Percentiles rank a stretch among this genome's conserved stretches.
These are phyloP conservation scores for Penicillium sp. DNA, from an alignment of 2,329 filamentous ascomycete species.

Conservation along the genomic window DNA sequence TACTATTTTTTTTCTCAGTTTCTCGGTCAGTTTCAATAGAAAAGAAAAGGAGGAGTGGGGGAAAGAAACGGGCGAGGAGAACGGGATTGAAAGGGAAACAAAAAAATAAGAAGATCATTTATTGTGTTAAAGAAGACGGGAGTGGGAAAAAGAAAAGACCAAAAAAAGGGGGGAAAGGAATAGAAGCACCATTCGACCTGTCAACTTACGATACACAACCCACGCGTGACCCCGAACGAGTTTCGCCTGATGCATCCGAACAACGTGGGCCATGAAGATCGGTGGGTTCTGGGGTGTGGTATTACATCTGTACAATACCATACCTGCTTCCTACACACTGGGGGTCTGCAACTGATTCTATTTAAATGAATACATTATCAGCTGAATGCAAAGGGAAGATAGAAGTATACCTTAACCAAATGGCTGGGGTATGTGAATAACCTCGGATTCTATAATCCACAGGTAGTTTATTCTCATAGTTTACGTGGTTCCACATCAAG, in stretches of 20 bases:
- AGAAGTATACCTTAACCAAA: neutral
- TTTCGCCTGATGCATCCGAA: slow-evolving; percentile 32
- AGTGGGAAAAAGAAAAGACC: slow-evolving; percentile 5
- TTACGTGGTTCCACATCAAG: slow-evolving; percentile 12
- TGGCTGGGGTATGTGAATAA: neutral
- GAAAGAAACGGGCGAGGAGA: too few relatives aligned
- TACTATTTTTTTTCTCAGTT: too few relatives aligned
- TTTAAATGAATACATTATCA: neutral
- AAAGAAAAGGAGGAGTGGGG: too few relatives aligned
- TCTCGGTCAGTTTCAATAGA: too few relatives aligned
- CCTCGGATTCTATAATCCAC: neutral
- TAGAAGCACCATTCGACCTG: slow-evolving; percentile 24
- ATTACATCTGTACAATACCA: neutral
- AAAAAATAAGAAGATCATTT: neutral
- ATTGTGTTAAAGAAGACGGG: neutral
- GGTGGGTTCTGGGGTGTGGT: slow-evolving; percentile 16
- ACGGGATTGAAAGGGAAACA: too few relatives aligned
- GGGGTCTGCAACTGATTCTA: neutral
- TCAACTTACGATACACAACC: slow-evolving; percentile 31
- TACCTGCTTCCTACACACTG: neutral
- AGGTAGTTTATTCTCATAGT: neutral
- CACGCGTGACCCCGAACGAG: slow-evolving; percentile 30
- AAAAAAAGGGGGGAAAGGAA: slow-evolving; percentile 3
- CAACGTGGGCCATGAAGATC: slow-evolving; percentile 32
- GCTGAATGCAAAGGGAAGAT: neutral